These are phyloP conservation scores for Chaetomium fimeti DNA, from an alignment of 495 filamentous ascomycete genomes.

Conservation along the genomic window DNA sequence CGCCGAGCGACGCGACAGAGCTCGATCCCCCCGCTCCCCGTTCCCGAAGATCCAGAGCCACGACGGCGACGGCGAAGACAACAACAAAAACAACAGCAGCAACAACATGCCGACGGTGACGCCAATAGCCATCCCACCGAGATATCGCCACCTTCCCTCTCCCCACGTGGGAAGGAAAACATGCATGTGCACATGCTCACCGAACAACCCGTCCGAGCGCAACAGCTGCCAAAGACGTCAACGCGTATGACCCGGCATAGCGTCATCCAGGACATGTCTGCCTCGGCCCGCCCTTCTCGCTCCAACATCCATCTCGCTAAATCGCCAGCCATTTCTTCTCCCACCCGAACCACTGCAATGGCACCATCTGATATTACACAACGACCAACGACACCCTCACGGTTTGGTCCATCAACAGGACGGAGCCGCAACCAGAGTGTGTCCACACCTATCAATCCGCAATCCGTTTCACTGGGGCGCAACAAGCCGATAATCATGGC, in stretches of 20 bases:
- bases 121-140: constrained; percentile 18
- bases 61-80: constrained; percentile 37
- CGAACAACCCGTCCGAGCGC: constrained; percentile 2
- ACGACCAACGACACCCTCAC: neutral
- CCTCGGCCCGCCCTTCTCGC: neutral
- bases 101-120: constrained; percentile 21
- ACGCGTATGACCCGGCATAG: constrained; percentile 29
- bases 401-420: neutral
- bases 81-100: neutral
- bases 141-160: neutral
- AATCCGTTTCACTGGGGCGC: constrained; percentile 32
- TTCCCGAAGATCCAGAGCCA: constrained; percentile 35
- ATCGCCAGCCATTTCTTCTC: neutral
- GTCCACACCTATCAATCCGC: constrained; percentile 18
- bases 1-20: constrained; percentile 48
- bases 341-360: neutral
- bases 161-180: constrained; percentile 35
- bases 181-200: constrained; percentile 24
- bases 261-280: constrained; percentile 9
- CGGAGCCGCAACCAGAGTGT: constrained; percentile 2
- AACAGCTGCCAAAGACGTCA: constrained; percentile 7
- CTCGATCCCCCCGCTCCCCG: constrained; percentile 36
- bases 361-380: neutral
- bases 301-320: constrained; percentile 7
- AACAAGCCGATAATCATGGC: constrained; percentile 30